These are phyloP conservation scores for Musa itinerans DNA, from an alignment of 176 grass and related monocot species.

Conservation along the genomic window DNA sequence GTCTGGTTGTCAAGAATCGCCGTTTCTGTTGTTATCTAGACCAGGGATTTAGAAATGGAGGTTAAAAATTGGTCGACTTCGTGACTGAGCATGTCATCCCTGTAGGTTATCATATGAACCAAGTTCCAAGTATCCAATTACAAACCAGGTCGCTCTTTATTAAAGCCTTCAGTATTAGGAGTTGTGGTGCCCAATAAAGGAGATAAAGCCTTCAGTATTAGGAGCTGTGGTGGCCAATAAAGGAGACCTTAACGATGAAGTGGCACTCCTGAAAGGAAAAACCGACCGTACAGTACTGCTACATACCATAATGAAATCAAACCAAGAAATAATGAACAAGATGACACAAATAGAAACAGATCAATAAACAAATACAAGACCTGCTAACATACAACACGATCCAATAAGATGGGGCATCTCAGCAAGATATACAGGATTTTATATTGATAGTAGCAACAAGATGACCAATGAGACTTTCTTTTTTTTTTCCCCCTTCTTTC, in stretches of 20 bases:
- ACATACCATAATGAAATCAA: no score
- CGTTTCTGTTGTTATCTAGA: slow-evolving; percentile 12
- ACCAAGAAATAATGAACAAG: no score
- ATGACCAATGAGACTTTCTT: no score
- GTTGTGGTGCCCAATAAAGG: slow-evolving; percentile 24
- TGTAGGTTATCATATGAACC: slow-evolving; percentile 19
- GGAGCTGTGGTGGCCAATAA: slow-evolving; percentile 24
- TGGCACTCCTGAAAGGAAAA: slow-evolving; percentile 30
- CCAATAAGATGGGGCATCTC: no score
- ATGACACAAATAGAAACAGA: no score
- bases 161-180: slow-evolving; percentile 18
- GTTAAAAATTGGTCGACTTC: slow-evolving; percentile 26
- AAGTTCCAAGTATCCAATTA: slow-evolving; percentile 7
- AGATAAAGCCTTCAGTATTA: slow-evolving; percentile 13
- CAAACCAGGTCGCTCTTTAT: slow-evolving; percentile 14
- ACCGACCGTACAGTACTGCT: no score
- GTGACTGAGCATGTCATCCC: slow-evolving; percentile 20
- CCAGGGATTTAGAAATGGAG: slow-evolving; percentile 60
- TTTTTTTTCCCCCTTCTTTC: no score
- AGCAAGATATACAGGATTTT: no score
- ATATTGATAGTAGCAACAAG: no score
- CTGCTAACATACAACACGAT: no score
- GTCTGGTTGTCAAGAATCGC: background rate
- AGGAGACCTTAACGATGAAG: slow-evolving; percentile 42
- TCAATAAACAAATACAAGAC: no score